Percentiles rank a stretch among this genome's conserved stretches.
Evolutionary conservation across 2,329 filamentous ascomycete genomes (phyloP).

Genomic region (Penicillium paneum): DNA sequence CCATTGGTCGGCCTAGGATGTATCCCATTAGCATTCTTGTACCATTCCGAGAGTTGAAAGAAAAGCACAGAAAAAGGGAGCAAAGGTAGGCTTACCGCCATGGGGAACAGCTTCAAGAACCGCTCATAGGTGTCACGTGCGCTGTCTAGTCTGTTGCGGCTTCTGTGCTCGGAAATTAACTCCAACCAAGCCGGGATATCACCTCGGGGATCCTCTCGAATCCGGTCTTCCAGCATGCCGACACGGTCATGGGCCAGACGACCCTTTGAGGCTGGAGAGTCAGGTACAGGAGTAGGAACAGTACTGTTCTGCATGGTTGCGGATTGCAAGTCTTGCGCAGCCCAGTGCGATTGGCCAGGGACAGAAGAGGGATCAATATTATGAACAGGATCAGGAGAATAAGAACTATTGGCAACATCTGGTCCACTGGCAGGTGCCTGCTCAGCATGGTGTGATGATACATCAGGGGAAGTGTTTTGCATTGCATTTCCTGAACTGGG

Average conservation of each 20-base stretch:
- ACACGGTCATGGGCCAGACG: constrained; percentile 70
- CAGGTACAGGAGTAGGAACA: constrained; percentile 40
- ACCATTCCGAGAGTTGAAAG: neutral
- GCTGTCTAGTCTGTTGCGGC: constrained; percentile 77
- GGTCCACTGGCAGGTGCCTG: constrained; percentile 48
- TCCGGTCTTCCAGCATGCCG: constrained; percentile 80
- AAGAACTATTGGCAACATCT: constrained; percentile 52
- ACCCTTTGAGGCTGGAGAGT: constrained; percentile 48
- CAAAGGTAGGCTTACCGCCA: constrained; percentile 64
- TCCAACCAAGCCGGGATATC: constrained; percentile 89
- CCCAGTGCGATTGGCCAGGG: constrained; percentile 38
- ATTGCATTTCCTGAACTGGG: constrained; percentile 56
- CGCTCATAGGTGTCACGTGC: constrained; percentile 76
- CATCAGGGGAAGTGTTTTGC: constrained; percentile 57
- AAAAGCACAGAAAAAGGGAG: neutral
- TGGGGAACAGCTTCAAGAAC: constrained; percentile 84
- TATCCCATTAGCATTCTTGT: constrained; percentile 33
- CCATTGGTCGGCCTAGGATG: constrained; percentile 79
- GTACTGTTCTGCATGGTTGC: constrained; percentile 37
- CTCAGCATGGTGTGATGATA: constrained; percentile 58
- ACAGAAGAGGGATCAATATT: constrained; percentile 40
- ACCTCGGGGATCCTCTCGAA: constrained; percentile 87
- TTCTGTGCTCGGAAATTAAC: constrained; percentile 80
- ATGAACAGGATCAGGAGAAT: constrained; percentile 47
- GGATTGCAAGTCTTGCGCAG: constrained; percentile 31